These are phyloP conservation scores for Acephala macrosclerotiorum DNA, from an alignment of 2,329 filamentous ascomycete genomes.

Conservation along the genomic window DNA sequence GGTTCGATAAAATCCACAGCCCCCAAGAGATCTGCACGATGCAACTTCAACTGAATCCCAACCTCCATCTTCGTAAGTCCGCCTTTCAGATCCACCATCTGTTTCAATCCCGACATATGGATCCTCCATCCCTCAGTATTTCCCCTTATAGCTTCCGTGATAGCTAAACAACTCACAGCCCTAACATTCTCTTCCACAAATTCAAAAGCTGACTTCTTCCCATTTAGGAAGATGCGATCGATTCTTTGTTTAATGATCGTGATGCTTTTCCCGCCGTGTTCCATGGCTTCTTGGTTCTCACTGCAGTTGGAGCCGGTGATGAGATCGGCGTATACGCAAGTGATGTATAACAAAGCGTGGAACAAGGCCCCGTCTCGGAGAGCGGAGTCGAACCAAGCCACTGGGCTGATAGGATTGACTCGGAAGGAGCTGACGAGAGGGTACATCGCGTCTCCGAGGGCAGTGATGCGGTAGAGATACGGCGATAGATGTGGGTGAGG, in stretches of 20 bases:
- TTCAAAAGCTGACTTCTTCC: not conserved
- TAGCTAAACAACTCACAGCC: conserved; percentile 27
- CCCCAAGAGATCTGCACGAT: conserved; percentile 23
- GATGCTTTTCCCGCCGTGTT: conserved; percentile 22
- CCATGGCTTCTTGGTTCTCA: conserved; percentile 20
- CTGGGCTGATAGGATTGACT: conserved; percentile 22
- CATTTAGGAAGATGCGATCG: not conserved
- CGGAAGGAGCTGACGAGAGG: conserved; percentile 17
- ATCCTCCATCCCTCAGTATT: conserved; percentile 24
- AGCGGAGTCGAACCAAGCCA: conserved; percentile 21
- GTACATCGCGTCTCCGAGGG: conserved; percentile 24
- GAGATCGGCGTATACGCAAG: conserved; percentile 17
- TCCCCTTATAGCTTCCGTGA: conserved; percentile 22
- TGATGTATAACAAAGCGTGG: conserved; percentile 24
- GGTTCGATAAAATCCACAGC: conserved; percentile 14
- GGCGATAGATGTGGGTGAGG: conserved; percentile 23
- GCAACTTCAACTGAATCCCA: conserved; percentile 21
- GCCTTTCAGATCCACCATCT: conserved; percentile 21
- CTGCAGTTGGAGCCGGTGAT: conserved; percentile 9
- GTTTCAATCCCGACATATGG: conserved; percentile 24
- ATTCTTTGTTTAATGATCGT: conserved; percentile 20
- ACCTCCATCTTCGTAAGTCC: conserved; percentile 16
- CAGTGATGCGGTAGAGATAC: conserved; percentile 21
- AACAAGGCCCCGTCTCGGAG: conserved; percentile 21
- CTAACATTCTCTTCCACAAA: conserved; percentile 18